Evolutionary conservation across 2,329 filamentous ascomycete genomes (phyloP).

Genomic region (Calonectria fujianensis): DNA sequence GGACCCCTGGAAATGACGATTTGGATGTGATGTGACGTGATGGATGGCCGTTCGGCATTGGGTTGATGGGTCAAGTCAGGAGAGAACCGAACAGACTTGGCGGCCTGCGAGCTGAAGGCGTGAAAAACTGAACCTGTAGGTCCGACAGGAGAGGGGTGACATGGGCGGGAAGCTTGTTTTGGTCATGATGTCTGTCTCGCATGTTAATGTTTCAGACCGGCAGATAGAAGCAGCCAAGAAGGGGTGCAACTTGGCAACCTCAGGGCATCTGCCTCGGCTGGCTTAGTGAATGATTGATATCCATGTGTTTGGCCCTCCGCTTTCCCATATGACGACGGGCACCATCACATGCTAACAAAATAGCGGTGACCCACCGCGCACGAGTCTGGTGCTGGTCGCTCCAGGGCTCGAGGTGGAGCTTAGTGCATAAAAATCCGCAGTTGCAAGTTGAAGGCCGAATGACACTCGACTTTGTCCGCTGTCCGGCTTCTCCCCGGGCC

Average conservation of each 20-base stretch:
- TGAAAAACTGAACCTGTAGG: not conserved
- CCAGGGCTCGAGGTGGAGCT: constrained; percentile 26
- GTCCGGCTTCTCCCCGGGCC: constrained; percentile 38
- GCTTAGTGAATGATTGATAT: not conserved
- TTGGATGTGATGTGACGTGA: constrained; percentile 27
- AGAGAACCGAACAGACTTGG: not conserved
- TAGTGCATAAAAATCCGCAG: constrained; percentile 20
- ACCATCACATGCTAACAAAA: constrained; percentile 36
- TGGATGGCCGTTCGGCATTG: constrained; percentile 21
- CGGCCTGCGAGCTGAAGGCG: constrained; percentile 6
- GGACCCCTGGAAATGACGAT: constrained; percentile 22
- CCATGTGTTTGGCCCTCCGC: not conserved
- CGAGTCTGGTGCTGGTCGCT: constrained; percentile 19
- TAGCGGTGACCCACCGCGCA: constrained; percentile 34
- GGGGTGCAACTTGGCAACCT: not conserved
- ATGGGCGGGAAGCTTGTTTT: not conserved
- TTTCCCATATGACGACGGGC: constrained; percentile 14
- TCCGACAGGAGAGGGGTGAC: constrained; percentile 7
- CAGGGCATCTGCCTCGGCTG: constrained; percentile 23
- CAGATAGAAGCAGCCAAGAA: constrained; percentile 23
- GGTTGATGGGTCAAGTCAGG: constrained; percentile 15
- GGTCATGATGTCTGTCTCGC: not conserved
- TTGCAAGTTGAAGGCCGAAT: constrained; percentile 20
- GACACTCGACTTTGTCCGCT: constrained; percentile 17
- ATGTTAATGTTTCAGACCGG: constrained; percentile 26